Evolutionary conservation across 2,329 filamentous ascomycete genomes (phyloP).

Genomic region (Aphanoascus verrucosus): DNA sequence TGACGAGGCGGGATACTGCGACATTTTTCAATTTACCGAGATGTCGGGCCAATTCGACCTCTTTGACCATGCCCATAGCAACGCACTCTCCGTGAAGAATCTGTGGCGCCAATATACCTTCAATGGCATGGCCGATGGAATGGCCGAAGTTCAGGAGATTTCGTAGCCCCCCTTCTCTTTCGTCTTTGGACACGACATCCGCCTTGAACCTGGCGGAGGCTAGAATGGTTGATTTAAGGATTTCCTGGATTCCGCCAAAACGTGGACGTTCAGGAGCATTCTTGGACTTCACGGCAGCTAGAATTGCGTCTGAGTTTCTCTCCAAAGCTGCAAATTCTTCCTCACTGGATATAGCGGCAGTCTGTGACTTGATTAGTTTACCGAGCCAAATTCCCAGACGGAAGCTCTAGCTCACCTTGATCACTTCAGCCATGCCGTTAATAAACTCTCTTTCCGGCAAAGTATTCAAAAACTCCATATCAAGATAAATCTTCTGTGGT

Average conservation of each 20-base stretch:
- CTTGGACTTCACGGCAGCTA: conserved; percentile 58
- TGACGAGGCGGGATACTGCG: conserved; percentile 78
- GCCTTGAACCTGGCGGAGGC: conserved; percentile 91
- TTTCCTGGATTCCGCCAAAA: conserved; percentile 58
- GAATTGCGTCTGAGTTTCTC: conserved; percentile 64
- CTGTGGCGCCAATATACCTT: conserved; percentile 90
- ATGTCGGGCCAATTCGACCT: conserved; percentile 84
- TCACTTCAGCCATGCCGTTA: conserved; percentile 97
- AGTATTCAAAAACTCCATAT: conserved; percentile 81
- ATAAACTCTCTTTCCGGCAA: conserved; percentile 86
- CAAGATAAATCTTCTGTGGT: conserved; percentile 85
- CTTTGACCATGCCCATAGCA: conserved; percentile 96
- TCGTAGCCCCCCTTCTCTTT: conserved; percentile 83
- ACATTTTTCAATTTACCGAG: conserved; percentile 74
- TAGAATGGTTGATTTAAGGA: conserved; percentile 68
- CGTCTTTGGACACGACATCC: conserved; percentile 84
- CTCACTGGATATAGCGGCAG: conserved; percentile 91
- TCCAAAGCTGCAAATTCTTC: conserved; percentile 75
- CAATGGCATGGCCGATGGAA: conserved; percentile 92
- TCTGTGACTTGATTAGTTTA: conserved; percentile 37
- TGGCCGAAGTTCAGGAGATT: conserved; percentile 97
- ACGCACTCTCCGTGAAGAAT: conserved; percentile 93
- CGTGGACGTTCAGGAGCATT: conserved; percentile 47
- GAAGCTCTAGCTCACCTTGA: conserved; percentile 50
- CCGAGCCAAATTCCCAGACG: not conserved